These are phyloP conservation scores for Talaromyces sp. DNA, from an alignment of 2,329 filamentous ascomycete species.

Conservation along the genomic window DNA sequence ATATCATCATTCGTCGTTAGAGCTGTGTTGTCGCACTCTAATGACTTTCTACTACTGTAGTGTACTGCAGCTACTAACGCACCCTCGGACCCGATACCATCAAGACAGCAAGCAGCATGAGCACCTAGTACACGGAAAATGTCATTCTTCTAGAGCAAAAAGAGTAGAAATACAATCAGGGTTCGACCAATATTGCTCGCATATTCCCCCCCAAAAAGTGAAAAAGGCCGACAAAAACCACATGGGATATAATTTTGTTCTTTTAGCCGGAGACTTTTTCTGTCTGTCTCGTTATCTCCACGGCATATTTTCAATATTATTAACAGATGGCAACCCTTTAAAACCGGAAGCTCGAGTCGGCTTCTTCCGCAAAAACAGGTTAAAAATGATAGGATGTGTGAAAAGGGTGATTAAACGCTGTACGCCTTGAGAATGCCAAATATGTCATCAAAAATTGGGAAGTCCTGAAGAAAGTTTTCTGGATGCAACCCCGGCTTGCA, in stretches of 20 bases:
- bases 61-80: background rate
- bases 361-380: background rate
- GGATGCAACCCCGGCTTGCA: background rate
- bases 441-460: constrained; percentile 14
- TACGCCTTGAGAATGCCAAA: constrained; percentile 19
- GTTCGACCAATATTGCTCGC: constrained; percentile 1
- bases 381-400: constrained; percentile 5
- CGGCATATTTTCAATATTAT: constrained; percentile 10
- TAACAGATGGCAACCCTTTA: constrained; percentile 7
- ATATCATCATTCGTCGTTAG: background rate
- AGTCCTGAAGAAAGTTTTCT: constrained; percentile 9
- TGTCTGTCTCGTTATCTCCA: background rate
- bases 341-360: background rate
- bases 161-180: constrained; percentile 3
- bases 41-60: background rate
- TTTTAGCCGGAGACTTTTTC: background rate
- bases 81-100: background rate
- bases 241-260: constrained; percentile 7
- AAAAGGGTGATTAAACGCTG: constrained; percentile 10
- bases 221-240: background rate
- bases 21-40: background rate
- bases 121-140: background rate
- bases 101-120: background rate
- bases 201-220: constrained; percentile 1
- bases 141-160: constrained; percentile 1